Percentiles rank a stretch among this genome's conserved stretches.
Conservation (phyloP, 78 protist species). For the Dictyostelium firmibasis region DNA sequence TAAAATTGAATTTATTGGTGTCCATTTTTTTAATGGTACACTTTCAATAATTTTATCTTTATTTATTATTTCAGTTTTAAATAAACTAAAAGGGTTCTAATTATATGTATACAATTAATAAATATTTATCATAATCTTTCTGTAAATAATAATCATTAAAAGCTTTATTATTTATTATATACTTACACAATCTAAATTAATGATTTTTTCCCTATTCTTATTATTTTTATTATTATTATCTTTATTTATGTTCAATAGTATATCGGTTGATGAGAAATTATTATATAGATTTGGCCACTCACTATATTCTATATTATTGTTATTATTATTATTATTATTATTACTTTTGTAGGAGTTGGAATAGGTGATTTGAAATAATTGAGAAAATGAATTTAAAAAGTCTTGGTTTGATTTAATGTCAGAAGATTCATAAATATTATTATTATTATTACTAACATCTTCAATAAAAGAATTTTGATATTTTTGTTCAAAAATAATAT, state of each 20-base stretch:
- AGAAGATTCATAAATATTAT: not conserved
- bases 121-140: not conserved
- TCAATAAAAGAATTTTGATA: not conserved
- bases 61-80: not conserved
- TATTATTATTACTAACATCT: not conserved
- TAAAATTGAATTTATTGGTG: not conserved
- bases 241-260: not conserved
- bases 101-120: not conserved
- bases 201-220: not conserved
- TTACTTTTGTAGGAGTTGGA: not conserved
- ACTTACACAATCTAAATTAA: constrained; percentile 1
- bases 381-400: not conserved
- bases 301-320: not conserved
- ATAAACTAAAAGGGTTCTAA: constrained; percentile 3
- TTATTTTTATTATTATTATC: not conserved
- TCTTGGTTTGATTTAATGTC: not conserved
- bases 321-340: not conserved
- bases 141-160: not conserved
- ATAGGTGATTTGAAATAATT: not conserved
- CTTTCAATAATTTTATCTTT: not conserved
- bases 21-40: not conserved
- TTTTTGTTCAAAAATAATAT: not conserved
- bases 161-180: not conserved
- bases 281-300: not conserved
- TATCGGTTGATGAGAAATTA: not conserved